Conservation (phyloP, 345 rosid genomes). For the Punica granatum region DNA sequence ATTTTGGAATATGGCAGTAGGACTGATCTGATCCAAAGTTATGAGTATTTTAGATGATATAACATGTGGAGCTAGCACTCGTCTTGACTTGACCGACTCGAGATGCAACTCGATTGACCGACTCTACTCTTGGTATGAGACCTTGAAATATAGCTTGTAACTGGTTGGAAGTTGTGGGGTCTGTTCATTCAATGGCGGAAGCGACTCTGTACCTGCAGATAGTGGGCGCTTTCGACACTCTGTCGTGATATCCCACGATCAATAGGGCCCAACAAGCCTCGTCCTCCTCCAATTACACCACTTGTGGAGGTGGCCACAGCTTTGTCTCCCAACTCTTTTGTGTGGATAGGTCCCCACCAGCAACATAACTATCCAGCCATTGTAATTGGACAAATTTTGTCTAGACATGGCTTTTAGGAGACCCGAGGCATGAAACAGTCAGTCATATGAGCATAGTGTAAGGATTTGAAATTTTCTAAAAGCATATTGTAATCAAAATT, state of each 20-base stretch:
- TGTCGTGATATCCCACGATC: not conserved
- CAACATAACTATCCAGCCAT: not conserved
- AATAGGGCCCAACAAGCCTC: not conserved
- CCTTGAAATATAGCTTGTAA: not conserved
- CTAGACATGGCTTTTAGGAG: too few species aligned
- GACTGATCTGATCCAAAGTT: not conserved
- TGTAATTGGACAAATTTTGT: too few species aligned
- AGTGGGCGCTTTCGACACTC: not conserved
- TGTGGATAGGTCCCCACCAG: not conserved
- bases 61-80: too few species aligned
- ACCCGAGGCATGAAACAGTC: too few species aligned
- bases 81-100: too few species aligned
- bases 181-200: not conserved
- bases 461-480: too few species aligned
- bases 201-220: not conserved
- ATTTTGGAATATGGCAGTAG: not conserved
- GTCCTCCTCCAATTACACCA: not conserved
- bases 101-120: not conserved
- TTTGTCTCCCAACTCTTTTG: not conserved
- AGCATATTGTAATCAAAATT: too few species aligned
- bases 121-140: not conserved
- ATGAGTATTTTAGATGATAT: too few species aligned
- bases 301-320: not conserved
- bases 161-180: not conserved
- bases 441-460: too few species aligned